These are phyloP conservation scores for Alternaria atra DNA, from an alignment of 2,329 filamentous ascomycete species.

Conservation along the genomic window DNA sequence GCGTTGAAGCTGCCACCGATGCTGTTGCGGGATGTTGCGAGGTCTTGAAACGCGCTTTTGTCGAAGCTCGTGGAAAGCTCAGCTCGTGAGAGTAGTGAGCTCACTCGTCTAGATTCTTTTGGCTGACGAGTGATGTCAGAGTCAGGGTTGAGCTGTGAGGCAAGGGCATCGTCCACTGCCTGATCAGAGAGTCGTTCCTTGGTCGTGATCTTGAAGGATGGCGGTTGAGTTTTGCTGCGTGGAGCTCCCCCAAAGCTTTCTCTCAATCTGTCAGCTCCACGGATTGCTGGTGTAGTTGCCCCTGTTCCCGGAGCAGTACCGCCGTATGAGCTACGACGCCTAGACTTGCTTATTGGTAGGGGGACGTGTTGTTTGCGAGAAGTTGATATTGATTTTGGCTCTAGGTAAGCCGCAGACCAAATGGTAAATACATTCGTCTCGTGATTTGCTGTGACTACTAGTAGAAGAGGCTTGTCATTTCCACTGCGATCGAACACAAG, in stretches of 20 bases:
- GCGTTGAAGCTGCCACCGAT: conserved; percentile 52
- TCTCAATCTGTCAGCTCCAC: conserved; percentile 69
- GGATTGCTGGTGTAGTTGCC: conserved; percentile 74
- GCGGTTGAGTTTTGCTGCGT: conserved; percentile 55
- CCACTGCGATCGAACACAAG: conserved; percentile 58
- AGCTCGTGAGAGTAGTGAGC: conserved; percentile 86
- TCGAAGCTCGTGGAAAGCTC: conserved; percentile 89
- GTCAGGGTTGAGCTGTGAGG: conserved; percentile 60
- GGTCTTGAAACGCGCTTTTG: conserved; percentile 79
- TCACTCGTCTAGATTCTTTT: conserved; percentile 79
- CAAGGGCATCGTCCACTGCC: conserved; percentile 58
- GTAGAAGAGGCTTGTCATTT: conserved; percentile 62
- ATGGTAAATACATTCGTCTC: conserved; percentile 81
- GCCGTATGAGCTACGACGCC: conserved; percentile 68
- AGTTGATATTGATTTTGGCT: conserved; percentile 65
- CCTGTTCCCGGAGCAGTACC: conserved; percentile 72
- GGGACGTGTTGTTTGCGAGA: conserved; percentile 53
- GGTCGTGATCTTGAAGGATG: conserved; percentile 50
- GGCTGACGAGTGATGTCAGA: conserved; percentile 61
- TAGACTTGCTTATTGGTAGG: conserved; percentile 58
- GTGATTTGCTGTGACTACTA: conserved; percentile 83
- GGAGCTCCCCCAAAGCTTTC: conserved; percentile 75
- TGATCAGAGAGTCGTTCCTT: conserved; percentile 48
- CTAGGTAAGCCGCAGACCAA: conserved; percentile 83
- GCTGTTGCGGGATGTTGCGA: conserved; percentile 60